Percentiles rank a stretch among this genome's conserved stretches.
These are phyloP conservation scores for Trichophyton mentagrophytes DNA, from an alignment of 2,329 filamentous ascomycete species.

Conservation along the genomic window DNA sequence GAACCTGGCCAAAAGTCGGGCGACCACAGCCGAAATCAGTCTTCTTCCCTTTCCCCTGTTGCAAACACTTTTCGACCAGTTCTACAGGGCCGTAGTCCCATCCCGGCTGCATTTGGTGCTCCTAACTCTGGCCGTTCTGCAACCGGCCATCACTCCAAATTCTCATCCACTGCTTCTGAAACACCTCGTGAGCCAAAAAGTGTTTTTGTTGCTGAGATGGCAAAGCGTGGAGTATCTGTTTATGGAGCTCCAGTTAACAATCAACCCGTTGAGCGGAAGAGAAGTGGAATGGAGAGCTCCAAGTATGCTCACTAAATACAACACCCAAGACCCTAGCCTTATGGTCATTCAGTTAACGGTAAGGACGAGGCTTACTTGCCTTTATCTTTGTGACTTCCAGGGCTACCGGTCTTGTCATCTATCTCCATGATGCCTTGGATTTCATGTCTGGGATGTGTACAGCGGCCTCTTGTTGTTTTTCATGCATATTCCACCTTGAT, in stretches of 20 bases:
- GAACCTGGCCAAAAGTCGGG: not conserved
- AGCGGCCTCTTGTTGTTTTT: not conserved
- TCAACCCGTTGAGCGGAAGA: not conserved
- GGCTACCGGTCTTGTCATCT: too few species aligned
- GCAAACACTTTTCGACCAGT: not conserved
- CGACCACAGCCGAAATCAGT: not conserved
- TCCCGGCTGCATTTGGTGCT: not conserved
- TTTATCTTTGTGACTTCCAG: too few species aligned
- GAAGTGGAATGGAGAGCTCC: not conserved
- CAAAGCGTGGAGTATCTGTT: conserved; percentile 7
- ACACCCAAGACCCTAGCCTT: not conserved
- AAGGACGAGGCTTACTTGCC: too few species aligned
- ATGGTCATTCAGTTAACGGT: too few species aligned
- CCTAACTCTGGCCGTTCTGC: not conserved
- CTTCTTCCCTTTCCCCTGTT: conserved; percentile 1
- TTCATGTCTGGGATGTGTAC: too few species aligned
- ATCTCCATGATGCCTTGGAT: too few species aligned
- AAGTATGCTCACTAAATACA: not conserved
- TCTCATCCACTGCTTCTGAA: not conserved
- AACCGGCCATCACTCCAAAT: not conserved
- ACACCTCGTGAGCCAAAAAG: not conserved
- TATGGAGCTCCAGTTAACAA: not conserved
- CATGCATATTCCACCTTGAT: too few species aligned
- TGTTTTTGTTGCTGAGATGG: conserved; percentile 6
- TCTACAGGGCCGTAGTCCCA: not conserved